A percentile compares a stretch with the other conserved stretches of the same genome.
phyloP scores from a whole-genome alignment of 495 filamentous ascomycete species.

The Aspergillus coremiiformis region DNA sequence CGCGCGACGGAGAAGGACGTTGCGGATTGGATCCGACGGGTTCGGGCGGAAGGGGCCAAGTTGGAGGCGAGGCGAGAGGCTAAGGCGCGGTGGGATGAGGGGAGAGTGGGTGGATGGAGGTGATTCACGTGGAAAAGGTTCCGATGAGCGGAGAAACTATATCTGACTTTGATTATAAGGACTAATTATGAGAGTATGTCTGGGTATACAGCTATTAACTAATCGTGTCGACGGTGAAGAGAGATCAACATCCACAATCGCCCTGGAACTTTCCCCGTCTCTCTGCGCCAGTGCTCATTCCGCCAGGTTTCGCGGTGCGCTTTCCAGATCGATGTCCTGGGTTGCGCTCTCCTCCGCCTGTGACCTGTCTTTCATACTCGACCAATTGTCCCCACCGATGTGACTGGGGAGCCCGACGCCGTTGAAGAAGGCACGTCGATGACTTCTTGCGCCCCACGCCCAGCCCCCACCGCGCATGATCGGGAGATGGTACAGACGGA shows the following conservation, averaged over 20 bases:
- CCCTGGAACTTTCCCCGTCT: neutral
- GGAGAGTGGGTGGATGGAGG: slow-evolving; percentile 86
- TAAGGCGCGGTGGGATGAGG: slow-evolving; percentile 90
- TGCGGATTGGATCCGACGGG: slow-evolving; percentile 71
- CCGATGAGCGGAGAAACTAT: neutral
- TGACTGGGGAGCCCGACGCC: slow-evolving; percentile 51
- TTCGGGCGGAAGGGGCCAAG: slow-evolving; percentile 66
- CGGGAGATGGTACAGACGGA: slow-evolving; percentile 63
- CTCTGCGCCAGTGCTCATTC: slow-evolving; percentile 6
- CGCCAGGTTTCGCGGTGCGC: slow-evolving; percentile 9
- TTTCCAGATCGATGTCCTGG: slow-evolving; percentile 14
- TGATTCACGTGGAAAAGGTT: slow-evolving; percentile 32
- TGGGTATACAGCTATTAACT: neutral
- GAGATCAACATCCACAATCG: neutral
- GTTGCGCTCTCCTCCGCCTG: neutral
- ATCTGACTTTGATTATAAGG: slow-evolving; percentile 9
- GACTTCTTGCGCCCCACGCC: slow-evolving; percentile 42
- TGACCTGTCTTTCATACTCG: neutral
- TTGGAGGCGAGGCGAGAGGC: slow-evolving; percentile 71
- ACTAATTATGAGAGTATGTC: neutral
- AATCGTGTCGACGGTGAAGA: neutral
- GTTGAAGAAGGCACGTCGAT: slow-evolving; percentile 47
- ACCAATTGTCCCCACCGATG: slow-evolving; percentile 32
- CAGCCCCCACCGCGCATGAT: slow-evolving; percentile 52
- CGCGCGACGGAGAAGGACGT: slow-evolving; percentile 69